Base-by-base conservation (phyloP, 495 filamentous ascomycete species). In the Penicillium parvum region DNA sequence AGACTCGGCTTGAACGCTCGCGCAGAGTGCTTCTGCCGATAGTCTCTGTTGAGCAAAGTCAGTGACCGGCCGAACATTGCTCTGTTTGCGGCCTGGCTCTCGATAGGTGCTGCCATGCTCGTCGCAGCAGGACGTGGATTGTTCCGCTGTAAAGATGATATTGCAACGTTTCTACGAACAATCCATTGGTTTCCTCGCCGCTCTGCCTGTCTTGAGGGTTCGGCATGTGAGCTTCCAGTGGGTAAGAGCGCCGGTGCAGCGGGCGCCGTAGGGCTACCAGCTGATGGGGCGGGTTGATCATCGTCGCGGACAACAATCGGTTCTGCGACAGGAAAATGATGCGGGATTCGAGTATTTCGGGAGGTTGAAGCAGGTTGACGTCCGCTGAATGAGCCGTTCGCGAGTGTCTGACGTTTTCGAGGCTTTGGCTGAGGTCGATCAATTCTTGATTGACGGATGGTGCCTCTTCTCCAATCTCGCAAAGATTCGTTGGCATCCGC, bases 391-490 rank as follows among this genome's bases (percentile, higher is more conserved):
- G 52, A 53, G 20, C 58, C 35, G 33, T 45, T 44, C 7, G 30
- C 22, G 16, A 63, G 37, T 28, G 63, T 46, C 21, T 48, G 56
- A 30, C 50, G 53, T 37, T 40, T 49, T 7, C 29, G 53, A 40
- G 46, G 41, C 30, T 52, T 59, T 16, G 47, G 37, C 22, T 43
- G 52, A 14, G 52, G 50, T 21, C 55, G 43, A 12, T 51, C 45
- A 26, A 66, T 47, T 22, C 55, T 55, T 30, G 56, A 68, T 35
- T 77, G 77, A 15, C 57, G 63, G 33, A 90, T 81, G 27, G 61
- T 79, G 5, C 90, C 90, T 45, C 70, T 73, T 55, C 79, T 83
- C 92, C 92, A 98, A 41, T 84, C 75, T 15, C 66, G 69, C 34
- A 98, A 64, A 9, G 79, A 70, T 10, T 68, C 63, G 32, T 82